Percentiles rank a stretch among this genome's conserved stretches.
These are phyloP conservation scores for Heterobasidion occidentale DNA, from an alignment of 1,284 basidiomycete species.

Conservation along the genomic window DNA sequence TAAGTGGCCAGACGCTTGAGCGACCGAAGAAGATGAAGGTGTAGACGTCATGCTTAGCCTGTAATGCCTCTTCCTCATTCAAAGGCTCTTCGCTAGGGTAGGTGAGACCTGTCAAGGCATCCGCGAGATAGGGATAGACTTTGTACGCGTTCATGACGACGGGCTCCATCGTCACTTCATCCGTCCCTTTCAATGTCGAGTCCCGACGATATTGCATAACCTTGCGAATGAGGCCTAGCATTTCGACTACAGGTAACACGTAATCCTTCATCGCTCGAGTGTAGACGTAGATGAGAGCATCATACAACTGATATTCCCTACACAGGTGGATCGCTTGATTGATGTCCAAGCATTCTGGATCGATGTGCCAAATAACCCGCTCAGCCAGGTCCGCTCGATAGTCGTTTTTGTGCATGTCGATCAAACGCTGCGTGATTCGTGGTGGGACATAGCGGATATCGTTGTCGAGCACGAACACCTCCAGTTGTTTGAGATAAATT, in stretches of 20 bases:
- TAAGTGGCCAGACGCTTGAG: constrained; percentile 72
- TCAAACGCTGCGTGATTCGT: constrained; percentile 79
- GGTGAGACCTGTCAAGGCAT: constrained; percentile 76
- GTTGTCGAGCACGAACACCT: constrained; percentile 77
- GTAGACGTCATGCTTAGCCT: constrained; percentile 71
- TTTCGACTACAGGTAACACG: constrained; percentile 82
- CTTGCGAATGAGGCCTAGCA: constrained; percentile 71
- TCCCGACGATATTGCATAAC: constrained; percentile 46
- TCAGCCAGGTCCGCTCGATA: constrained; percentile 76
- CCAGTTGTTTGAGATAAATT: constrained; percentile 85
- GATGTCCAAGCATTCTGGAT: constrained; percentile 86
- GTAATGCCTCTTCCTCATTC: constrained; percentile 49
- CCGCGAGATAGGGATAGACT: constrained; percentile 87
- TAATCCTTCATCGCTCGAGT: constrained; percentile 86
- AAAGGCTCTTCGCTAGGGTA: constrained; percentile 83
- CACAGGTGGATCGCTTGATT: constrained; percentile 90
- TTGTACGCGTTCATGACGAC: constrained; percentile 80
- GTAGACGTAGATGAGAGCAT: constrained; percentile 93
- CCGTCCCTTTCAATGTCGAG: constrained; percentile 24
- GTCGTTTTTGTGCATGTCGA: constrained; percentile 72
- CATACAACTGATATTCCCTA: constrained; percentile 77
- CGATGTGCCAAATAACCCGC: constrained; percentile 92
- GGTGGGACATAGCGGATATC: constrained; percentile 75
- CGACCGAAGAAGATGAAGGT: constrained; percentile 80
- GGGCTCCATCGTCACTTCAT: constrained; percentile 43